Evolutionary conservation across 345 rosid genomes (phyloP), one percentile per base, ranked within the genome.

Genomic region (Viola odorata): DNA sequence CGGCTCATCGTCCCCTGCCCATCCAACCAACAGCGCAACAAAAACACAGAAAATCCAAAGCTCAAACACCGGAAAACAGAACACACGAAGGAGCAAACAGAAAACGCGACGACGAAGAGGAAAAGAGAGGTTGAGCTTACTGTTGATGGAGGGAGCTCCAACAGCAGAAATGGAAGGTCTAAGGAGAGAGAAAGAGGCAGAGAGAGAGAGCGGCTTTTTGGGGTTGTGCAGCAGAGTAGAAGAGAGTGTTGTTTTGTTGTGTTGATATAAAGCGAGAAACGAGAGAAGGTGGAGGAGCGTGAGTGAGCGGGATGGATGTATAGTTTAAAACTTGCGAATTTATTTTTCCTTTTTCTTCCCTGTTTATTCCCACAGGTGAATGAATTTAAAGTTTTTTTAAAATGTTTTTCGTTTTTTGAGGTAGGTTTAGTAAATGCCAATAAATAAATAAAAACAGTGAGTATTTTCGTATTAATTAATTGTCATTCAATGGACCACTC

Each of bases 241-340:
- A 4, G 3, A 12, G 17, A 45, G 58, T 9, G 63, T 8, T 23
- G 61, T 3, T 4, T 3, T 13, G 55, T 42, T 52, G 17, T 38
- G 44, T 48, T 36, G 12, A 45, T 58, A 57, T 41, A 60, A 41
- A 16, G 32, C 36, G 10, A 36, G 49, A 42, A 32, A 67, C 58
- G 61, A 62, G 61, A 64, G 71, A 58, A 23, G 32, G 32, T 23
- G 74, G 53, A 80, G 16, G 79, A 72, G 82, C 75, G 72, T 68
- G 71, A 66, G 80, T 62, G 81, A 66, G 86, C 81, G 82, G 80
- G 86, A 84, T 67, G 73, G 75, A 45, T 75, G 60, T 52, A 73
- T 81, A 75, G 81, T 12, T 86, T 89, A 81, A 55, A 78, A 87
- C 83, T 71, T 72, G 68, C 64, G 0, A 37, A 66, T 63, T 5